These are phyloP conservation scores for Tulasnella calospora DNA, from an alignment of 768 basidiomycete genomes.

Conservation along the genomic window DNA sequence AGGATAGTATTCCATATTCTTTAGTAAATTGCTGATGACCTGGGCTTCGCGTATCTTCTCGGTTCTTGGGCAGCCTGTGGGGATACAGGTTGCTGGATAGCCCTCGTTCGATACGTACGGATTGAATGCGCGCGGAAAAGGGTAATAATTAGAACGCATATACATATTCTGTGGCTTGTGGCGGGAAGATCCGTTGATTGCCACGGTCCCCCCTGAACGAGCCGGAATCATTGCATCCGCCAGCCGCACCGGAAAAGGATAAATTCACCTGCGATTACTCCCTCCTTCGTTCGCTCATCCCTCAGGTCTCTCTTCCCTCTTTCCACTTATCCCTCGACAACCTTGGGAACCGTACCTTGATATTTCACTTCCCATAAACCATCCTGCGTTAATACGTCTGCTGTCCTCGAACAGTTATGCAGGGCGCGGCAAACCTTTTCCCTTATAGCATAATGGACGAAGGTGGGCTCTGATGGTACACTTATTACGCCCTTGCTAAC, in stretches of 20 bases:
- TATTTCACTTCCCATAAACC: too few relatives aligned
- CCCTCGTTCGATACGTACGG: too few relatives aligned
- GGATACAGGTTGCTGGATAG: too few relatives aligned
- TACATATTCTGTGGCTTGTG: background rate
- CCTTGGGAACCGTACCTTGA: too few relatives aligned
- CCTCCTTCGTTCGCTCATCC: too few relatives aligned
- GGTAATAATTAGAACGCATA: background rate
- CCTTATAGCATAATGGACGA: background rate
- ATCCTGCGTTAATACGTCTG: background rate
- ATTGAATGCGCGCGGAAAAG: too few relatives aligned
- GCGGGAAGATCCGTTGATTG: background rate
- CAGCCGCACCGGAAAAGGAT: background rate
- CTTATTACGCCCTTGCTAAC: background rate
- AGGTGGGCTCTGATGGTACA: background rate
- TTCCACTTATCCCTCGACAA: too few relatives aligned
- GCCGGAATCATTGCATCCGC: background rate
- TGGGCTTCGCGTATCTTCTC: too few relatives aligned
- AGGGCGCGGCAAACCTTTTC: background rate
- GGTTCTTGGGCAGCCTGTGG: too few relatives aligned
- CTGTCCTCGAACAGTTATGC: background rate
- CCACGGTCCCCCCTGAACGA: background rate
- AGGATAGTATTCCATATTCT: too few relatives aligned
- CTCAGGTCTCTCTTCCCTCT: too few relatives aligned
- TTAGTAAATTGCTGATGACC: too few relatives aligned
- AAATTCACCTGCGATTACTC: background rate